Base-by-base conservation (phyloP, 2,329 filamentous ascomycete genomes). In the Didymella segeticola region DNA sequence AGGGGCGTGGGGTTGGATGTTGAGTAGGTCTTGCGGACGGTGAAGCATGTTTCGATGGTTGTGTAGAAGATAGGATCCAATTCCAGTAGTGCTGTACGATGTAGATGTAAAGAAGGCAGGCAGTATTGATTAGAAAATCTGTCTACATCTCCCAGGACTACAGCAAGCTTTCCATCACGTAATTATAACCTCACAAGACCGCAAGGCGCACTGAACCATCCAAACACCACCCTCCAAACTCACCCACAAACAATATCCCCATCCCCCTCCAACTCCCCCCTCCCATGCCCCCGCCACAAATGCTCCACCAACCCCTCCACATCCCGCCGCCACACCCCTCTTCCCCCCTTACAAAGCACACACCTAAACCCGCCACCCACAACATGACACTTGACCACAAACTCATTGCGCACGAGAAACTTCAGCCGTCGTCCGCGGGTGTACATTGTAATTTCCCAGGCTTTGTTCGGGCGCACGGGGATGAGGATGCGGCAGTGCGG, bases 301-400 rank as follows among this genome's bases (percentile, higher is more conserved):
- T 73, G 71, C 25, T 72, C 70, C 50, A 73, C 64, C 26, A 73
- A 37, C n/a, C 60, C 62, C 8, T 34, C 51, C 3, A 68, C 45
- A 14, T 60, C 58, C 12, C 53, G 51, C 71, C 22, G 53, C 59
- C 7, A 65, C 52, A 15, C 58, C 59, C 31, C 56, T 64, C 33
- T 53, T 57, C 3, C 61, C 64, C n/a, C n/a, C n/a, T n/a, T n/a
- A 33, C 71, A 73, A 15, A 73, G 49, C 10, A 67, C 58, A 31
- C 71, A 73, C 5, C 70, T 70, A 52, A 66, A 73, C 1, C 66
- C 64, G 2, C 65, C 66, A 6, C 58, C 53, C 11, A 66, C 60
- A 10, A 69, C 55, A 48, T 74, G 71, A 19, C 58, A 68, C 47
- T 74, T 74, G 15, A 71, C 60, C 11, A 71, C 53, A 36, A 74